Conservation (phyloP, 2,329 filamentous ascomycete genomes). For the Lasiodiplodia citricola region DNA sequence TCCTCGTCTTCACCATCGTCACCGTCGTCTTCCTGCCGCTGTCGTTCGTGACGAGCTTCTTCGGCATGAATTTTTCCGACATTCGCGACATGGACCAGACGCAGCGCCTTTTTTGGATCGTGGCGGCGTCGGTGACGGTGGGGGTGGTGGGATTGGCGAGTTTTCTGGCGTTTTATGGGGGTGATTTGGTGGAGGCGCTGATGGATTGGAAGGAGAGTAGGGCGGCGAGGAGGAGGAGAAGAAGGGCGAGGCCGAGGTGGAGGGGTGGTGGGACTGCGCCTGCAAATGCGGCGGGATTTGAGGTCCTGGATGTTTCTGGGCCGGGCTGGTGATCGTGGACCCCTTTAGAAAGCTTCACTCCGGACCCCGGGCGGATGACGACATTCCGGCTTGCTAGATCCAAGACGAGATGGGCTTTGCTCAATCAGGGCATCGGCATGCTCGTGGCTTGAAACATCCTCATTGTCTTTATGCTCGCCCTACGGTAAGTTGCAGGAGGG, state of each 20-base stretch:
- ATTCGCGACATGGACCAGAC: conserved; percentile 47
- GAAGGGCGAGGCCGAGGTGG: conserved; percentile 6
- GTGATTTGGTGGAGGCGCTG: conserved; percentile 43
- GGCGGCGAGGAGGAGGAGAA: conserved; percentile 25
- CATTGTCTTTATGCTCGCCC: neutral
- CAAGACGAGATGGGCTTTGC: neutral
- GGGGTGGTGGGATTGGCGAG: conserved; percentile 35
- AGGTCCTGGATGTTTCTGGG: conserved; percentile 33
- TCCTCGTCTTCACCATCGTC: conserved; percentile 52
- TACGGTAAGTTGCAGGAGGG: too few relatives aligned
- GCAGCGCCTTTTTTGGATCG: conserved; percentile 49
- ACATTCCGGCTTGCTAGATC: neutral
- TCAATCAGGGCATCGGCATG: too few relatives aligned
- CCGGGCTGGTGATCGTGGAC: conserved; percentile 19
- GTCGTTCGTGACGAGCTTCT: conserved; percentile 51
- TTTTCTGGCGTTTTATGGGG: conserved; percentile 50
- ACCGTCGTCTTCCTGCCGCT: conserved; percentile 52
- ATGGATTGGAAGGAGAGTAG: conserved; percentile 43
- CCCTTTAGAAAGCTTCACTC: neutral
- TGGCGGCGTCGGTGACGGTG: conserved; percentile 41
- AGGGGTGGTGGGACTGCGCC: conserved; percentile 7
- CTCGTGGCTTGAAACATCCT: neutral
- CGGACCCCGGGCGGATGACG: neutral
- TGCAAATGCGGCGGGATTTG: conserved; percentile 32
- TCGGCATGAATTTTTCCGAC: conserved; percentile 51